Conservation (phyloP, 2,329 filamentous ascomycete species). For the Hymenoscyphus linearis region DNA sequence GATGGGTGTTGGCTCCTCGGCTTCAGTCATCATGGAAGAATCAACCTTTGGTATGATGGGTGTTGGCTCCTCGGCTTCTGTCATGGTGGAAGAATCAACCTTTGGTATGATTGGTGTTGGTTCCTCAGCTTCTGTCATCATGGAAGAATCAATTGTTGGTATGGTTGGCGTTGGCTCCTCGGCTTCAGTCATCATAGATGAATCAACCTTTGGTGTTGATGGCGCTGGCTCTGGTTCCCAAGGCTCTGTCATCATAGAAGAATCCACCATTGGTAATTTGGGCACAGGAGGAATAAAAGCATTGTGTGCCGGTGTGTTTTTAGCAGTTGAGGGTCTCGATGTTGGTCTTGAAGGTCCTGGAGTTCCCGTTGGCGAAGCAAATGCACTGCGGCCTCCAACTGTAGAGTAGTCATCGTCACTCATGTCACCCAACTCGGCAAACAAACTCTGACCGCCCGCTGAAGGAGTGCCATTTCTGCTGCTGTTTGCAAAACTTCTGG, state of each 20-base stretch:
- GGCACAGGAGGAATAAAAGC: conserved; percentile 46
- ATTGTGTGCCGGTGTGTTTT: conserved; percentile 37
- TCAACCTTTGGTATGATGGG: conserved; percentile 51
- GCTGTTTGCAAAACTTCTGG: conserved; percentile 46
- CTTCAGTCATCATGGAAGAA: conserved; percentile 56
- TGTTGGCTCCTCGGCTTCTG: conserved; percentile 46
- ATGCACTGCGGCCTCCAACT: conserved; percentile 39
- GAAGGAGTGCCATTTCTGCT: conserved; percentile 46
- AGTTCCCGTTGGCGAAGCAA: conserved; percentile 40
- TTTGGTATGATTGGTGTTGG: conserved; percentile 39
- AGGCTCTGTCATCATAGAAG: conserved; percentile 56
- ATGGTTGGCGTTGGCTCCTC: conserved; percentile 36
- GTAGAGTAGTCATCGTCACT: conserved; percentile 64
- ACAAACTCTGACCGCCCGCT: conserved; percentile 67
- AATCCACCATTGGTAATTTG: conserved; percentile 51
- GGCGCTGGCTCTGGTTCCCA: conserved; percentile 39
- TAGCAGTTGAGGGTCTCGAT: conserved; percentile 28
- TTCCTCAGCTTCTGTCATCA: conserved; percentile 55
- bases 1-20: conserved; percentile 38
- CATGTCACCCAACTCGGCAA: conserved; percentile 82
- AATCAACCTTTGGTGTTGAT: conserved; percentile 51
- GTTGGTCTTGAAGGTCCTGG: conserved; percentile 29
- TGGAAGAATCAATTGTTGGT: conserved; percentile 49
- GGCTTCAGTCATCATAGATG: conserved; percentile 56
- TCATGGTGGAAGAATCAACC: conserved; percentile 58